Evolutionary conservation across 352 stramenopile species (phyloP), one percentile per base, ranked within the genome.

Genomic region (Pythium angustatum): DNA sequence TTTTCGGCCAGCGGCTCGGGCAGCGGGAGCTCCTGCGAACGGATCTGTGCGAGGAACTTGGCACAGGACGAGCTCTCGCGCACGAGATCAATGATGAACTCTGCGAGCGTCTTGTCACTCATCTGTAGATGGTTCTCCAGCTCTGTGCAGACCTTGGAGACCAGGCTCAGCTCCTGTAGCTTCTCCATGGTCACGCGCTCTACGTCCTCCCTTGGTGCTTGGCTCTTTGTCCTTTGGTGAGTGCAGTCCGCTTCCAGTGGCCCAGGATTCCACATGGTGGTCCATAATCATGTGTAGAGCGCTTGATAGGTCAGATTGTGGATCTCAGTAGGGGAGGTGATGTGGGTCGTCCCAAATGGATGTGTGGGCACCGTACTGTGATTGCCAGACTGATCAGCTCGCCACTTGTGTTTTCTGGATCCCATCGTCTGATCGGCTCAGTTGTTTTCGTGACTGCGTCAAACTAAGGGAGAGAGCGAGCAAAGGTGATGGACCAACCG

Each of bases 51-150:
- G 26, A 91, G 66, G 60, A 91, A 95, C 27, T 54, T 68, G 40
- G 47, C 69, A 72, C 62, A 96, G 62, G 72, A 94, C 8, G 76
- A 54, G 69, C 77, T 90, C 43, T 88, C 72, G 50, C 91, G 83
- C 47, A 96, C 87, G 58, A 97, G 73, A 62, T 97, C 83, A 68
- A 98, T 97, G 33, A 99, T 84, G 64, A 98, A 99, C 83, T 99
- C 96, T 12, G 96, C 89, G 52, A 99, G 80, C 34, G 96, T 99
- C 69, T 97, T 96, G 76, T 99, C 97, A 59, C 90, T 94, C 73
- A 99, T 90, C 38, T 94, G 93, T 54, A 99, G 75, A 60, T 96
- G 84, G 74, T 98, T 94, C 68, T 94, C 87, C 57, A 96, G 77
- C 73, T 91, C 84, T 66, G 79, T 86, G 70, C 86, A 94, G 60